Conservation (phyloP, 1,139 yeast species). For the Yamadazyma triangularis region DNA sequence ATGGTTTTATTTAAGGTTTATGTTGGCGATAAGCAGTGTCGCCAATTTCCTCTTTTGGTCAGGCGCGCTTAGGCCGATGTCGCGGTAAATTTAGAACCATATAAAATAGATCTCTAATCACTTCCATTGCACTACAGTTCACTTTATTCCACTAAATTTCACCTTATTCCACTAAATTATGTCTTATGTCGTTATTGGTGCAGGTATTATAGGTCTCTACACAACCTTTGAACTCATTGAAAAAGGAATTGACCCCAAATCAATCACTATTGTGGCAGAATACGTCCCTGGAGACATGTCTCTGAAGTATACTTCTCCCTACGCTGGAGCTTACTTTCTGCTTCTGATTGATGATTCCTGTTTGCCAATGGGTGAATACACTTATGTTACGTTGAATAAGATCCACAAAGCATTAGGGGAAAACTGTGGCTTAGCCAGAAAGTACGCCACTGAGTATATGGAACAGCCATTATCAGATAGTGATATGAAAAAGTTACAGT, state of each 20-base stretch:
- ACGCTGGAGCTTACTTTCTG: conserved; percentile 21
- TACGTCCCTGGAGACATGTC: conserved; percentile 21
- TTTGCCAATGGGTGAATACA: neutral
- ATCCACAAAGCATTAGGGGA: conserved; percentile 3
- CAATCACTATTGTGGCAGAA: conserved; percentile 16
- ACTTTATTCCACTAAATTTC: too few relatives aligned
- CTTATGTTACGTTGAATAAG: conserved; percentile 2
- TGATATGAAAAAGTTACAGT: conserved; percentile 1
- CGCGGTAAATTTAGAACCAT: too few relatives aligned
- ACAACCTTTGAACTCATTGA: conserved; percentile 19
- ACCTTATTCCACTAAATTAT: too few relatives aligned
- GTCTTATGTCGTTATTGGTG: too few relatives aligned
- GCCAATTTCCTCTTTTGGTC: too few relatives aligned
- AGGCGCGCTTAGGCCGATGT: too few relatives aligned
- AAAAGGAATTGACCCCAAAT: conserved; percentile 11
- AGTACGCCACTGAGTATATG: conserved; percentile 3
- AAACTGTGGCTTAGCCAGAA: conserved; percentile 4
- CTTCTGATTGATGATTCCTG: conserved; percentile 8
- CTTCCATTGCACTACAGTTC: too few relatives aligned
- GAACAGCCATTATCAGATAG: neutral
- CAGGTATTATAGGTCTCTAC: conserved; percentile 25
- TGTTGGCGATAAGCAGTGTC: too few relatives aligned
- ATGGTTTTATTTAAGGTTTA: too few relatives aligned
- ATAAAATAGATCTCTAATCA: too few relatives aligned
- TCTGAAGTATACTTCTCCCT: conserved; percentile 19